phyloP scores from a whole-genome alignment of 768 basidiomycete species.

The Leccinum subtestaceum region DNA sequence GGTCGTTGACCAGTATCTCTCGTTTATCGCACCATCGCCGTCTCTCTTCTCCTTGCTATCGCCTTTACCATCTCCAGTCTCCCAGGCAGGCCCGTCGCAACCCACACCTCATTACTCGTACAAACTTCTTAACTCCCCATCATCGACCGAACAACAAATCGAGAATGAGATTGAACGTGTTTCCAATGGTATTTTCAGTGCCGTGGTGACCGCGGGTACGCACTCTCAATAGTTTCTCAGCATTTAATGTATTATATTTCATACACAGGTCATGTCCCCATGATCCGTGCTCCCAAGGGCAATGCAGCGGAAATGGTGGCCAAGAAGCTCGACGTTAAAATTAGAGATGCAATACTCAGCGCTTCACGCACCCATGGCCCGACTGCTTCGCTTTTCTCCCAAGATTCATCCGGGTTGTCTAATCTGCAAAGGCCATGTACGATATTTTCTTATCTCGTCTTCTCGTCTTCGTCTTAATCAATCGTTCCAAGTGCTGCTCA shows the following conservation, averaged over 20 bases:
- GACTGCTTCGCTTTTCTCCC: conserved; percentile 65
- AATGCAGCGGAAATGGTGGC: conserved; percentile 99
- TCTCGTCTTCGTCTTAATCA: conserved; percentile 9
- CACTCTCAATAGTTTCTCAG: not conserved
- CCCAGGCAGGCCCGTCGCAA: conserved; percentile 35
- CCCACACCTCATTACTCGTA: conserved; percentile 61
- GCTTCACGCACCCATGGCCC: conserved; percentile 59
- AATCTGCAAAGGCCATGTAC: conserved; percentile 84
- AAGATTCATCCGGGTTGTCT: conserved; percentile 79
- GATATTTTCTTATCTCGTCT: conserved; percentile 24
- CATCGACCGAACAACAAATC: conserved; percentile 85
- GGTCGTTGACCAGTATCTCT: conserved; percentile 95
- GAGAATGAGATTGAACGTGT: conserved; percentile 92
- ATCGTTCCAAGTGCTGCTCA: conserved; percentile 70
- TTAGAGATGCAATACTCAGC: conserved; percentile 79
- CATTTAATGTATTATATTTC: not conserved
- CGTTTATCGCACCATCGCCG: conserved; percentile 91
- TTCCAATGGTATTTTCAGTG: conserved; percentile 87
- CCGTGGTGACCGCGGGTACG: conserved; percentile 81
- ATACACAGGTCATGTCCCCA: not conserved
- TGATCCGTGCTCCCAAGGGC: conserved; percentile 78
- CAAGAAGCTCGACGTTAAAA: conserved; percentile 88
- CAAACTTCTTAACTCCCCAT: conserved; percentile 85
- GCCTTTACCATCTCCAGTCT: conserved; percentile 40
- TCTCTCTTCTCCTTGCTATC: conserved; percentile 90